Evolutionary conservation across 2,329 filamentous ascomycete genomes (phyloP), one percentile per base, ranked within the genome.

Genomic region (Fusarium mexicanum): DNA sequence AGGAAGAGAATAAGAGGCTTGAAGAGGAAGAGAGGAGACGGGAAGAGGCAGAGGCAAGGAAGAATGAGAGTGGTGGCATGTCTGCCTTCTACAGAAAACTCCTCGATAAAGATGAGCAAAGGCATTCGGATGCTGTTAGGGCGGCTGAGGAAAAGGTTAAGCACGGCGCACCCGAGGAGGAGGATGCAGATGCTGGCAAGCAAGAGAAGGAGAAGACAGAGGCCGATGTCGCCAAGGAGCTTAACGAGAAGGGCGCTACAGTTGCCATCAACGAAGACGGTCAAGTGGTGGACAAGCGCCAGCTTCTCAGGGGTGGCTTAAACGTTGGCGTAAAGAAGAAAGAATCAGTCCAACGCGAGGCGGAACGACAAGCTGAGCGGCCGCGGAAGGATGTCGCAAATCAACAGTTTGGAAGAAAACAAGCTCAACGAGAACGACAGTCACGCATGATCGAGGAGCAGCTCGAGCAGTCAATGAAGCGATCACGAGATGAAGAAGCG

Each of bases 271-370:
- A 96, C 77, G 94, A 96, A 70, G 94, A 96, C 44, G 94, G 94
- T 1, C 90, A 95, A 79, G 91, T 96, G 4, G 92, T 94, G 33
- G 94, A 97, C 80, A 96, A 95, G 85, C 87, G 93, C n/a, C 91
- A 96, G 80, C 85, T 96, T 14, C 87, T 97, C 12, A 88, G 85
- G 53, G 92, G 93, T 12, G 94, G 94, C 33, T 86, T 97, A 59
- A 97, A 97, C 77, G 84, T 96, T 24, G 87, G 88, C 57, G 85
- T 88, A 1, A 92, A 90, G 80, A 91, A 91, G 75, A 91, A 90
- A 80, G 84, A 87, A 64, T 80, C 64, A 35, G 72, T 61, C 14
- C 76, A 77, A 48, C 71, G 58, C 33, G 79, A 80, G 46, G 67
- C 77, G 2, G 66, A 75, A 22, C 62, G 74, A 16, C 71, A 76